Percentiles rank a stretch among this genome's conserved stretches.
phyloP scores from a whole-genome alignment of 805 yeast genomes.

The Helenozyma baotianmanensis region DNA sequence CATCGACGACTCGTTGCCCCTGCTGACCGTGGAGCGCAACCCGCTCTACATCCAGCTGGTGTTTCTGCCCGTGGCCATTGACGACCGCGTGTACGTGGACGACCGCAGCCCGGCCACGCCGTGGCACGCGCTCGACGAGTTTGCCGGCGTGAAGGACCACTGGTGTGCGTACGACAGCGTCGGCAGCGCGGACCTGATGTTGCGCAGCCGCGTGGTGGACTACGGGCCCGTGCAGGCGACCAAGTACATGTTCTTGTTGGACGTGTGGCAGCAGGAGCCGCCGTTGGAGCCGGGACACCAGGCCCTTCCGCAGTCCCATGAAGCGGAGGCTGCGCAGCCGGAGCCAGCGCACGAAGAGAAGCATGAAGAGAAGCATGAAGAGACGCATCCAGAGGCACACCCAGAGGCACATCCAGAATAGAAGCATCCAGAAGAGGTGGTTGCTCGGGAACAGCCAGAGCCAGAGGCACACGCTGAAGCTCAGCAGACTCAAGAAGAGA shows the following conservation, averaged over 20 bases:
- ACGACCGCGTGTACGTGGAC: slow-evolving; percentile 10
- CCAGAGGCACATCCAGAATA: no score
- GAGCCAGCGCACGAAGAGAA: no score
- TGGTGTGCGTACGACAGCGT: slow-evolving; percentile 34
- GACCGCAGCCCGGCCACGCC: slow-evolving; percentile 25
- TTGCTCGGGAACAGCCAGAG: no score
- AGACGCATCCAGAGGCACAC: no score
- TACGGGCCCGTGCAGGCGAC: slow-evolving; percentile 10
- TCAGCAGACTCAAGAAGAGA: no score
- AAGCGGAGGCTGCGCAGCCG: no score
- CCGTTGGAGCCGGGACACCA: no score
- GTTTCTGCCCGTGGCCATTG: slow-evolving; percentile 22
- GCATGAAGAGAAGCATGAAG: no score
- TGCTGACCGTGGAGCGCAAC: slow-evolving; percentile 9
- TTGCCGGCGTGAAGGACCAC: slow-evolving; percentile 17
- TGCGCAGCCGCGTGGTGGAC: slow-evolving; percentile 17
- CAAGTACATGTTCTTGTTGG: slow-evolving; percentile 17
- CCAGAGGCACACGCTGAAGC: no score
- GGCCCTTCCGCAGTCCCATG: no score
- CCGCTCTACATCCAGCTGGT: slow-evolving; percentile 21
- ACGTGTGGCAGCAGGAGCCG: slow-evolving; percentile 20
- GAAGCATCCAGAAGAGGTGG: no score
- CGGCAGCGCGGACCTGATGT: slow-evolving; percentile 18
- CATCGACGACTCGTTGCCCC: slow-evolving; percentile 8
- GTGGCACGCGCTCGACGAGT: slow-evolving; percentile 19